Evolutionary conservation across 1,284 basidiomycete species (phyloP), one percentile per base, ranked within the genome.

Genomic region (Amylostereum areolatum): DNA sequence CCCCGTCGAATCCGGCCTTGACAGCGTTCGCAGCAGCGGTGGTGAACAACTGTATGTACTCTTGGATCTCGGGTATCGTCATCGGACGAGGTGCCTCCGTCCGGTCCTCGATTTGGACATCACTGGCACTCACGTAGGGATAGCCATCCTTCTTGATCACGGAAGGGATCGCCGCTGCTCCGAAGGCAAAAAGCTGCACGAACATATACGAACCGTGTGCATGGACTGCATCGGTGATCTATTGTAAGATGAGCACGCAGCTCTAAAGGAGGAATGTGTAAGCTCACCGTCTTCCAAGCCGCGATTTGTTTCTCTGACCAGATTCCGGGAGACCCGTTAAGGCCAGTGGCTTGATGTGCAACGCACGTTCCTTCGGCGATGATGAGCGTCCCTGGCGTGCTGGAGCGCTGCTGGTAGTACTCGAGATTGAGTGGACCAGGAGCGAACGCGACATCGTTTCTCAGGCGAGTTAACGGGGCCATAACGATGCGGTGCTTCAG

Each of bases 341-440:
- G 59, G 1, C 72, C 73, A 10, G 66, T 68, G 0, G 69, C 71
- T 48, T 66, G 59, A 5, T 62, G 48, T 8, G 63, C 59, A 46
- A 78, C 71, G 53, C 71, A 62, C 0, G 72, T 74, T 0, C 62
- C 75, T 58, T 79, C 77, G 4, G 72, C 64, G 47, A 79, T 72
- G 24, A 80, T 58, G 7, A 79, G 59, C 1, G 73, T 72, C 1
- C 77, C 77, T 0, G 69, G 67, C 0, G 55, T 55, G 29, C 59
- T 61, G 2, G 66, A 70, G 7, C 76, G 64, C 55, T 78, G 76
- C 1, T 57, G 47, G 59, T 79, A 80, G 58, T 79, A 77, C 39
- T 69, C 65, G 33, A 63, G 61, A 25, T 63, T 64, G 8, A 69
- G 52, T 18, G 68, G 65, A 29, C 45, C 50, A 25, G 52, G 64